These are phyloP conservation scores for Colletotrichum gigasporum DNA, from an alignment of 2,329 filamentous ascomycete species.

Conservation along the genomic window DNA sequence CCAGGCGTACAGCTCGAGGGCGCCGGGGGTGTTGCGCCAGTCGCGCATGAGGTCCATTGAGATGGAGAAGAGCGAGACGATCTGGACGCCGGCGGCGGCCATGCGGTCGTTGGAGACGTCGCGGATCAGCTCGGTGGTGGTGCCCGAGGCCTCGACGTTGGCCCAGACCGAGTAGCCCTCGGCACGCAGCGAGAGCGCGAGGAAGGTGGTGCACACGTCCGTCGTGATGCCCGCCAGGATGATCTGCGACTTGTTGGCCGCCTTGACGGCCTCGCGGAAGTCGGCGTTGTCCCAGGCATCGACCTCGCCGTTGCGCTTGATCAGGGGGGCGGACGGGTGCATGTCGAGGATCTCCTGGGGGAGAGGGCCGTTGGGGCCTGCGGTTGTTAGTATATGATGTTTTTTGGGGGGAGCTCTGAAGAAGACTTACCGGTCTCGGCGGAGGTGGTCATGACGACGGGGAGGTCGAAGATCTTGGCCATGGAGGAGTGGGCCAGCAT, in stretches of 20 bases:
- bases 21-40: constrained; percentile 67
- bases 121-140: constrained; percentile 67
- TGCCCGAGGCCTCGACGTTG: constrained; percentile 77
- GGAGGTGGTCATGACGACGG: constrained; percentile 76
- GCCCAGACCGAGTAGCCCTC: constrained; percentile 79
- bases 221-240: constrained; percentile 79
- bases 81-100: constrained; percentile 71
- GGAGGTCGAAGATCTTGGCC: constrained; percentile 72
- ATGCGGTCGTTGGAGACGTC: constrained; percentile 74
- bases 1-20: constrained; percentile 67
- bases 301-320: constrained; percentile 76
- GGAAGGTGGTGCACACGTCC: constrained; percentile 80
- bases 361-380: constrained; percentile 76
- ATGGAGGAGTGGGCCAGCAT: constrained; percentile 75
- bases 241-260: constrained; percentile 73
- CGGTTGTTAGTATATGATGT: not conserved
- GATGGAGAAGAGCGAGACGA: constrained; percentile 70
- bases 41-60: constrained; percentile 76
- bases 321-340: constrained; percentile 73
- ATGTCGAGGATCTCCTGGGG: constrained; percentile 74
- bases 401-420: rapidly evolving
- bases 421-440: constrained; percentile 60
- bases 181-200: constrained; percentile 75
- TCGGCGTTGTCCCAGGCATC: constrained; percentile 80
- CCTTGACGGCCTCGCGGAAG: constrained; percentile 72